These are phyloP conservation scores for Buxus sempervirens DNA, from an alignment of 164 flowering plant genomes.

Conservation along the genomic window DNA sequence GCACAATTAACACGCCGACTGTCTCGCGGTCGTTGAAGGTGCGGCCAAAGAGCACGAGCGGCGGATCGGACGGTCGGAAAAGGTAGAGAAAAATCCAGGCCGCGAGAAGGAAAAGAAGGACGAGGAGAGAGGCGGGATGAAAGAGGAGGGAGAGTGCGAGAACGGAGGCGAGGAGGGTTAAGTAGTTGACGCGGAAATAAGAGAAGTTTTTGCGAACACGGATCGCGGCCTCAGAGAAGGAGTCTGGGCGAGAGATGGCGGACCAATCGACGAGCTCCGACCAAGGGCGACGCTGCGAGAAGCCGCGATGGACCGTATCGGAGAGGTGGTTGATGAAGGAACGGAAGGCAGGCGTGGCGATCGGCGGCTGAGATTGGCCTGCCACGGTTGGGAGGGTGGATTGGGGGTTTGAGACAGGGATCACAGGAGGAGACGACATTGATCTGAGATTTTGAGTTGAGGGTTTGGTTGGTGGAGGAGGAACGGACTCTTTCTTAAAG, in stretches of 20 bases:
- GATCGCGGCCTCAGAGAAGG: conserved; percentile 43
- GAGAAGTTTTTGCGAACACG: conserved; percentile 49
- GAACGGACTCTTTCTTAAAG: too few relatives aligned
- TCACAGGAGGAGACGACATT: conserved; percentile 17
- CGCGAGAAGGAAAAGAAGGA: conserved; percentile 39
- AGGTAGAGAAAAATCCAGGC: conserved; percentile 59
- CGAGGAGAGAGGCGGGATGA: conserved; percentile 52
- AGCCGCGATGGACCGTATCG: conserved; percentile 34
- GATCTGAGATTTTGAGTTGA: not conserved
- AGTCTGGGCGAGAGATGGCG: conserved; percentile 44
- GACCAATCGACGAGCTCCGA: conserved; percentile 43
- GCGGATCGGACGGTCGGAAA: conserved; percentile 58
- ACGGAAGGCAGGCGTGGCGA: conserved; percentile 45
- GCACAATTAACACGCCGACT: conserved; percentile 27
- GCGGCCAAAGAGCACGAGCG: conserved; percentile 46
- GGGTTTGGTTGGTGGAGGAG: not conserved
- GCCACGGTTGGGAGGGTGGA: conserved; percentile 31
- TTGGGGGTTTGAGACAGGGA: too few relatives aligned
- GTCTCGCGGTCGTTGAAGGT: conserved; percentile 52
- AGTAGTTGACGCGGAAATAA: conserved; percentile 54
- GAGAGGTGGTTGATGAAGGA: conserved; percentile 38
- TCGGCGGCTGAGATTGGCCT: conserved; percentile 25
- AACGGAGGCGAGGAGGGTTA: conserved; percentile 34
- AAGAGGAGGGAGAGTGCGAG: conserved; percentile 52
- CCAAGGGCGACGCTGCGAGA: conserved; percentile 60